Evolutionary conservation across 1,284 basidiomycete species (phyloP), one percentile per base, ranked within the genome.

Genomic region (Lentinula novae-zelandiae): DNA sequence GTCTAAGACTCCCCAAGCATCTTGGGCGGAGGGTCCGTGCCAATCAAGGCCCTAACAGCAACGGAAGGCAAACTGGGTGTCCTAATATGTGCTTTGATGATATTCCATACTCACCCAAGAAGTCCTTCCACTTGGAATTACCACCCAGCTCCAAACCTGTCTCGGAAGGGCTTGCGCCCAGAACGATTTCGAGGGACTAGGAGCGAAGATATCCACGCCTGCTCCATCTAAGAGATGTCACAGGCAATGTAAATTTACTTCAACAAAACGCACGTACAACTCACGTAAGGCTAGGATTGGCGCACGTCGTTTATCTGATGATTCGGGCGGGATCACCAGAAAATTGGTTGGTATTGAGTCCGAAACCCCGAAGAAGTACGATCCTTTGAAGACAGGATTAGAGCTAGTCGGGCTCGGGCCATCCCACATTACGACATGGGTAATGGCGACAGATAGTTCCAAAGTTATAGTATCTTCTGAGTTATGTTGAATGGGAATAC

Each of bases 41-140:
- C 92, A 94, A 70, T 94, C 92, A 56, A 92, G 78, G 5, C 92
- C 92, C 91, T 93, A 66, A 0, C 22, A 34, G 52, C 13, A 46
- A 53, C n/a, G 52, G 20, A 33, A 51, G 38, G 38, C 42, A 51
- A 46, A 36, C 55, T 33, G 50, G 53, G 7, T n/a, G 36, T 38
- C 36, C 36, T n/a, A 27, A 31, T 13, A 38, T n/a, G 15, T 33
- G 15, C 17, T 46, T 49, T 10, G 42, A 61, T 15, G 55, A 12
- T 34, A 34, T 12, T 34, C 9, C 10, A 49, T 39, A 57, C 73
- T 53, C 70, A 87, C 89, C 90, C 90, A 93, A 48, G 85, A 79
- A 1, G 90, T 92, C 42, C 87, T 76, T 1, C 92, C 92, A 13
- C 82, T 80, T 0, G 91, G 89, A 10, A 87, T 72, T n/a, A 93